These are phyloP conservation scores for Kluyveromyces siamensis DNA, from an alignment of 805 yeast genomes.

Conservation along the genomic window DNA sequence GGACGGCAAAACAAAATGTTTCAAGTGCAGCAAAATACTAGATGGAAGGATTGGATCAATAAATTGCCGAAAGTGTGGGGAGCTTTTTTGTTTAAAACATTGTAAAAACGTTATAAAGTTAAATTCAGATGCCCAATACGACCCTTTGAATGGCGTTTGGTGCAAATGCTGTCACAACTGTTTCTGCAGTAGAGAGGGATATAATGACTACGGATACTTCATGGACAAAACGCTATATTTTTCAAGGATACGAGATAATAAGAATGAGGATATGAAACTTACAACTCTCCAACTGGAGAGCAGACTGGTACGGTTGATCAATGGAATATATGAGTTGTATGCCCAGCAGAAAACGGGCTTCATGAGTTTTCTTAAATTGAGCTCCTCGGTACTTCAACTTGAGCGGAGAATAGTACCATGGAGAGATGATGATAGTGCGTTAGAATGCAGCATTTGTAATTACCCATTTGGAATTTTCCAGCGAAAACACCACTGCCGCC, in stretches of 20 bases:
- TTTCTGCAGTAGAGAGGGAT: conserved; percentile 45
- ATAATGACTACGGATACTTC: conserved; percentile 36
- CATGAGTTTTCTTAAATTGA: conserved; percentile 17
- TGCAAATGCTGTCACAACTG: conserved; percentile 61
- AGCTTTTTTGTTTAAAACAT: conserved; percentile 58
- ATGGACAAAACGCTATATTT: conserved; percentile 41
- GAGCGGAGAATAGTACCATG: conserved; percentile 52
- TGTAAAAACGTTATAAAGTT: conserved; percentile 46
- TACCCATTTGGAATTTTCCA: conserved; percentile 44
- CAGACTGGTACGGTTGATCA: conserved; percentile 41
- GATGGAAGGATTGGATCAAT: conserved; percentile 36
- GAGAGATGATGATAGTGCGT: conserved; percentile 44
- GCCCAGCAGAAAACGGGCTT: conserved; percentile 16
- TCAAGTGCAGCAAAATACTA: conserved; percentile 45
- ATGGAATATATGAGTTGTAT: conserved; percentile 22
- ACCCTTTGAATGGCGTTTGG: conserved; percentile 51
- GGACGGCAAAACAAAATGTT: conserved; percentile 19
- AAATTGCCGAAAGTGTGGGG: conserved; percentile 74
- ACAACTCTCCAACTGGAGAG: conserved; percentile 51
- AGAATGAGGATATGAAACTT: conserved; percentile 41
- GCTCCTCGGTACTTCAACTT: conserved; percentile 28
- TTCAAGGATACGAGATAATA: conserved; percentile 31
- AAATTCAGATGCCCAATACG: conserved; percentile 38
- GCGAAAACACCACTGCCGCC: conserved; percentile 84
- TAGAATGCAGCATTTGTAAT: conserved; percentile 57